Evolutionary conservation across 2,329 filamentous ascomycete genomes (phyloP).

Genomic region (Aspergillus brunneoviolaceus): DNA sequence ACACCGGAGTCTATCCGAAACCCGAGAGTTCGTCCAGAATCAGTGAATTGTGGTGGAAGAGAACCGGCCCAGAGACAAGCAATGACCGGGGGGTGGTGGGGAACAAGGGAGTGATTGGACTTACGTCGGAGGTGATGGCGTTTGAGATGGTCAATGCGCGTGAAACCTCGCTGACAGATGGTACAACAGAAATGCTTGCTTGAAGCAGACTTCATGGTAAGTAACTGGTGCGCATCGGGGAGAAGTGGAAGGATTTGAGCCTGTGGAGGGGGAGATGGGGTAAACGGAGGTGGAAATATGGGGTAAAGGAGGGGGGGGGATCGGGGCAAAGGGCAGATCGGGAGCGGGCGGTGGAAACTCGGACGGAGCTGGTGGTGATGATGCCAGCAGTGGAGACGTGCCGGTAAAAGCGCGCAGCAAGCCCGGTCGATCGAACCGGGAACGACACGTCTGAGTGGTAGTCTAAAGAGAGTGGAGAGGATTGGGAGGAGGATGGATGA

Average conservation of each 20-base stretch:
- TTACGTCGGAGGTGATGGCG: slow-evolving; percentile 49
- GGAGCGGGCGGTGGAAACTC: neutral
- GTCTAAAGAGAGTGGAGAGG: neutral
- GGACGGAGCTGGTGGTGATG: neutral
- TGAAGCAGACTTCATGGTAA: slow-evolving; percentile 35
- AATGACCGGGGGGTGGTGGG: neutral
- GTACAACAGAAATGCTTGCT: slow-evolving; percentile 46
- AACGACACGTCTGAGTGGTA: neutral
- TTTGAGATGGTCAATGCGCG: slow-evolving; percentile 50
- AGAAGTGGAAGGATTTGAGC: slow-evolving; percentile 6
- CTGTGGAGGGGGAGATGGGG: neutral
- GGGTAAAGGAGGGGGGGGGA: slow-evolving; percentile 20
- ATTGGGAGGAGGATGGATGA: neutral
- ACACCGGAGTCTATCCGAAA: slow-evolving; percentile 43
- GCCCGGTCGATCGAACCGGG: neutral
- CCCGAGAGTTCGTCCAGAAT: slow-evolving; percentile 1
- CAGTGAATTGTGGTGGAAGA: neutral
- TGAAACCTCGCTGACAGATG: slow-evolving; percentile 47
- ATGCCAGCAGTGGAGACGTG: neutral
- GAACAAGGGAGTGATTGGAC: slow-evolving; percentile 17
- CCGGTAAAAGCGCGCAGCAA: neutral
- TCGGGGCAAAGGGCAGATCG: neutral
- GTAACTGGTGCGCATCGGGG: slow-evolving; percentile 16
- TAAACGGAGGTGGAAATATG: slow-evolving; percentile 15
- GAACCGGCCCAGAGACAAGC: slow-evolving; percentile 1